Evolutionary conservation across 169 alveolate species (phyloP).

Genomic region (Eimeria praecox): DNA sequence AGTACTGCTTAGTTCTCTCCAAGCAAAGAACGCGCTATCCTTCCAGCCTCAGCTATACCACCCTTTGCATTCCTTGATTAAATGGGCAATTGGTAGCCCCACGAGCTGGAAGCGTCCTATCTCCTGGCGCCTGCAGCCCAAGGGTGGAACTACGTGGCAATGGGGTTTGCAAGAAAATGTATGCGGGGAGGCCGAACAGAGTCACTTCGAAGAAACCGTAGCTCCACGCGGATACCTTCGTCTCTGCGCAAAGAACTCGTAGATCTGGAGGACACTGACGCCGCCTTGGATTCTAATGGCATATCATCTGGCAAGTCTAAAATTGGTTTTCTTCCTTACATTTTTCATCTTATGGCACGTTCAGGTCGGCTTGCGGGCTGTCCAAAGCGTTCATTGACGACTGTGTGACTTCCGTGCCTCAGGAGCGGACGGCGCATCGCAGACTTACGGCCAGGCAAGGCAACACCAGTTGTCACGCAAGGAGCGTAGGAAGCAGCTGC

Average conservation of each 20-base stretch:
- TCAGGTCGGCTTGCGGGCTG: neutral
- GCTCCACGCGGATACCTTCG: conserved; percentile 55
- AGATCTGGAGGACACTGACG: neutral
- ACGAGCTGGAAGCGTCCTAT: neutral
- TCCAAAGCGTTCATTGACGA: neutral
- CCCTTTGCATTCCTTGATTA: neutral
- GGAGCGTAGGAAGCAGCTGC: conserved; percentile 70
- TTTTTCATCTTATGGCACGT: neutral
- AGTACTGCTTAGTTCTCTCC: neutral
- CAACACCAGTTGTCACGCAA: conserved; percentile 61
- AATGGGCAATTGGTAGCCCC: neutral
- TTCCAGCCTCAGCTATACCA: neutral
- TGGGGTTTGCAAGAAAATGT: neutral
- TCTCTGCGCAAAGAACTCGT: conserved; percentile 35
- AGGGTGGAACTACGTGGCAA: neutral
- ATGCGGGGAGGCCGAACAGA: conserved; percentile 27
- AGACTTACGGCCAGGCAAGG: neutral
- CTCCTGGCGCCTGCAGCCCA: neutral
- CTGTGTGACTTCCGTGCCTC: conserved; percentile 18
- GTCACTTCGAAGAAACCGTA: conserved; percentile 2
- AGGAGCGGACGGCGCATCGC: conserved; percentile 3
- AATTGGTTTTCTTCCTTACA: neutral
- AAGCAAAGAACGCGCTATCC: neutral
- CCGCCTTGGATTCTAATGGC: neutral
- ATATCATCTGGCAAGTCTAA: neutral